Evolutionary conservation across 202 grass and related monocot species (phyloP).

Genomic region (Zizania palustris): DNA sequence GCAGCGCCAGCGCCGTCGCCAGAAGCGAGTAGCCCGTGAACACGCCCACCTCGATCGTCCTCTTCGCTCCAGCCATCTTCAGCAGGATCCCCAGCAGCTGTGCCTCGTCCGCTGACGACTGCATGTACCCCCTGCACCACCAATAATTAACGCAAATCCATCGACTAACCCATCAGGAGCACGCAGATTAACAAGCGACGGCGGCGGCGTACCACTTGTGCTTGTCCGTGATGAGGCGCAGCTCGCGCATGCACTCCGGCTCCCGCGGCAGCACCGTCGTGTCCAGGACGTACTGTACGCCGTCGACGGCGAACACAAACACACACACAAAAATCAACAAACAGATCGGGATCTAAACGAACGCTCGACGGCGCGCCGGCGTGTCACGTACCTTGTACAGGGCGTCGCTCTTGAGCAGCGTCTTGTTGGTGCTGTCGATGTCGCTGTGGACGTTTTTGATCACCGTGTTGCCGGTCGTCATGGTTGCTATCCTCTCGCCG

Average conservation of each 20-base stretch:
- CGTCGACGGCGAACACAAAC: background rate
- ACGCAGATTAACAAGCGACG: background rate
- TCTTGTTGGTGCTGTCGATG: slow-evolving; percentile 58
- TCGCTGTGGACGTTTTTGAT: slow-evolving; percentile 37
- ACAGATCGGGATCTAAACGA: background rate
- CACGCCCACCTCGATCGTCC: slow-evolving; percentile 65
- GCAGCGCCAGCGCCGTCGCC: slow-evolving; percentile 66
- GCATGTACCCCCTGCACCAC: slow-evolving; percentile 47
- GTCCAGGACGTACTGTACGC: slow-evolving; percentile 61
- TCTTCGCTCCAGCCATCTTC: slow-evolving; percentile 62
- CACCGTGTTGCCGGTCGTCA: slow-evolving; percentile 32
- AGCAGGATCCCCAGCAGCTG: slow-evolving; percentile 71
- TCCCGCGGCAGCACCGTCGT: slow-evolving; percentile 65
- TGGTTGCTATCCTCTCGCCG: background rate
- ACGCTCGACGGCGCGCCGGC: background rate
- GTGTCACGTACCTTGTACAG: slow-evolving; percentile 53
- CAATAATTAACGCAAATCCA: slow-evolving; percentile 26
- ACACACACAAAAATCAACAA: background rate
- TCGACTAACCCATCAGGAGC: background rate
- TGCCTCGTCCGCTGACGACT: slow-evolving; percentile 60
- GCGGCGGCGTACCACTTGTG: slow-evolving; percentile 41
- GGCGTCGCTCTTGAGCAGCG: slow-evolving; percentile 69
- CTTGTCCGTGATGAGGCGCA: slow-evolving; percentile 57
- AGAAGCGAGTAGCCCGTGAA: slow-evolving; percentile 84
- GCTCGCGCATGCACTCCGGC: slow-evolving; percentile 68